Conservation (phyloP, 108 stramenopile species). For the Chaetoceros tenuissimus region DNA sequence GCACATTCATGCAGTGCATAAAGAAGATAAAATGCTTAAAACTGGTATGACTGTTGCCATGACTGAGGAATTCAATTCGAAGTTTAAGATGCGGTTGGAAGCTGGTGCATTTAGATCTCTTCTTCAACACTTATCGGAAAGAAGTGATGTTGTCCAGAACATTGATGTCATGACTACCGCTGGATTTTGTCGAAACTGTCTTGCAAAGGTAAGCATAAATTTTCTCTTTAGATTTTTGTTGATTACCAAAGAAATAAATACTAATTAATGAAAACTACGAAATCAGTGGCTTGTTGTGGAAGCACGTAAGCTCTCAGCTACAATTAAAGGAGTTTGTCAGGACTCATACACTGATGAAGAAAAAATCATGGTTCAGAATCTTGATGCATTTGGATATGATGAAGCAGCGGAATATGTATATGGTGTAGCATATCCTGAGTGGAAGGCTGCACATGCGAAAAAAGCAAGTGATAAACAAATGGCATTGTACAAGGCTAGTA, state of each 20-base stretch:
- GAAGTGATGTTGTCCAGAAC: constrained; percentile 77
- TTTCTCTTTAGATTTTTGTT: background rate
- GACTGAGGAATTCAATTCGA: constrained; percentile 8
- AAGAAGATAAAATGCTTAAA: constrained; percentile 18
- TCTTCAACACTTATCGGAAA: constrained; percentile 54
- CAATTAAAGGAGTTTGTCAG: constrained; percentile 5
- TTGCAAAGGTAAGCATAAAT: constrained; percentile 61
- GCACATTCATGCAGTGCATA: constrained; percentile 24
- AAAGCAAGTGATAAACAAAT: constrained; percentile 77
- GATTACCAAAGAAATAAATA: background rate
- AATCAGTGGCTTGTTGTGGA: constrained; percentile 73
- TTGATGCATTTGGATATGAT: constrained; percentile 79
- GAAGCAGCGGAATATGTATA: constrained; percentile 80
- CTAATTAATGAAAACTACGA: background rate
- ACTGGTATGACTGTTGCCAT: background rate
- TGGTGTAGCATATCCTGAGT: constrained; percentile 69
- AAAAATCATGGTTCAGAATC: constrained; percentile 17
- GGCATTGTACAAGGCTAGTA: constrained; percentile 67
- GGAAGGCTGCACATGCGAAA: constrained; percentile 70
- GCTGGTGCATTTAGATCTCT: constrained; percentile 74
- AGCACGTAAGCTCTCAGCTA: constrained; percentile 57
- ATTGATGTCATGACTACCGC: constrained; percentile 86
- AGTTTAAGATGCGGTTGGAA: constrained; percentile 32
- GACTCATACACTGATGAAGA: constrained; percentile 16
- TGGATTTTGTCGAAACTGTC: constrained; percentile 91